phyloP scores from a whole-genome alignment of 2,329 filamentous ascomycete species.

The Dothideomycetes sp. region DNA sequence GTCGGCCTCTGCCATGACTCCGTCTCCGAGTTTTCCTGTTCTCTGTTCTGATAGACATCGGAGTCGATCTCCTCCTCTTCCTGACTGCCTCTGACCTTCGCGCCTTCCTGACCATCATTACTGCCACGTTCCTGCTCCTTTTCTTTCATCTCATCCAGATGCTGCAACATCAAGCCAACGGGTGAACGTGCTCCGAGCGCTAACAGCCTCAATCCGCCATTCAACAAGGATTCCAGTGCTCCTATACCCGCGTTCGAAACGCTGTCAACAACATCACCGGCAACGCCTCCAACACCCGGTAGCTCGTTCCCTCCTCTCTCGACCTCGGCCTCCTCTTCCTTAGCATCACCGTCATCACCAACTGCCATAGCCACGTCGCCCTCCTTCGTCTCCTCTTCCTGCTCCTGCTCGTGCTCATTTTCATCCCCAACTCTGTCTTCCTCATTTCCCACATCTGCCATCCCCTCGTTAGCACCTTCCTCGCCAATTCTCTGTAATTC shows the following conservation, averaged over 20 bases:
- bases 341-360: not conserved
- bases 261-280: not conserved
- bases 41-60: no score
- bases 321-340: not conserved
- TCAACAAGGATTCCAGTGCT: not conserved
- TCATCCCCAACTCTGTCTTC: not conserved
- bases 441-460: not conserved
- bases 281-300: no score
- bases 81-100: not conserved
- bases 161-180: slow-evolving; percentile 2
- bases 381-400: not conserved
- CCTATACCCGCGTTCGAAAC: not conserved
- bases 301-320: not conserved
- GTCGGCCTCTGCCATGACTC: no score
- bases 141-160: not conserved
- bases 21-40: no score
- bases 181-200: slow-evolving; percentile 7
- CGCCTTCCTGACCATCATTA: no score
- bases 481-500: slow-evolving; percentile 4
- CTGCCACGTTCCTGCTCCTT: not conserved
- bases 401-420: not conserved
- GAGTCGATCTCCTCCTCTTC: no score
- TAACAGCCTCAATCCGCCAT: slow-evolving; percentile 1
- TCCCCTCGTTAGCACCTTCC: no score
- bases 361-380: not conserved